phyloP scores from a whole-genome alignment of 2,329 filamentous ascomycete genomes.

The Aureobasidium sp. region DNA sequence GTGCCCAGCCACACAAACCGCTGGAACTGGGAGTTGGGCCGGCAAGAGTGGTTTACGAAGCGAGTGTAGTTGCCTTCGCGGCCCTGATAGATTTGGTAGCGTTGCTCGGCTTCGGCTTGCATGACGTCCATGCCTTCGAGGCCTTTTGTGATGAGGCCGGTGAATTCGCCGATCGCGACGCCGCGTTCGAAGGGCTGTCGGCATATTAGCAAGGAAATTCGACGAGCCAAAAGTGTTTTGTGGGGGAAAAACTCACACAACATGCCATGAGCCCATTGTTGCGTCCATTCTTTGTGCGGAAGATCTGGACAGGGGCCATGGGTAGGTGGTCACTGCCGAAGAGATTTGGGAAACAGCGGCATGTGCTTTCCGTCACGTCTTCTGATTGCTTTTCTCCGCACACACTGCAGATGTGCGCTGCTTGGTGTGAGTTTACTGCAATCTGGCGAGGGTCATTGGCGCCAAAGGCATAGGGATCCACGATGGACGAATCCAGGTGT shows the following conservation, averaged over 20 bases:
- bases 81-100: constrained; percentile 55
- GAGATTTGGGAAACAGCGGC: constrained; percentile 48
- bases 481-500: constrained; percentile 44
- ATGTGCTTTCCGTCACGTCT: constrained; percentile 42
- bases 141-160: constrained; percentile 49
- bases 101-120: constrained; percentile 31
- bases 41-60: constrained; percentile 54
- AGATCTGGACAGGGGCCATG: constrained; percentile 45
- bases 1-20: constrained; percentile 51
- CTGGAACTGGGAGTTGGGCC: constrained; percentile 51
- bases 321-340: constrained; percentile 41
- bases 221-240: no score
- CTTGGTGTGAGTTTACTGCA: constrained; percentile 4
- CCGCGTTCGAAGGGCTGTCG: constrained; percentile 43
- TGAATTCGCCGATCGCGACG: constrained; percentile 48
- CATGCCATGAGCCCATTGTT: constrained; percentile 49
- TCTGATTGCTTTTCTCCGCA: constrained; percentile 48
- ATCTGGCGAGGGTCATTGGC: constrained; percentile 43
- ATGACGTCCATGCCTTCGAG: constrained; percentile 50
- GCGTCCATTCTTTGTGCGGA: constrained; percentile 45
- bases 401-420: constrained; percentile 34
- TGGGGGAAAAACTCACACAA: constrained; percentile 19
- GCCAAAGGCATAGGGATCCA: constrained; percentile 45
- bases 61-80: constrained; percentile 51
- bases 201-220: no score